Percentiles rank a stretch among this genome's conserved stretches.
Conservation (phyloP, 352 stramenopile species). For the Pythium utonaiense region DNA sequence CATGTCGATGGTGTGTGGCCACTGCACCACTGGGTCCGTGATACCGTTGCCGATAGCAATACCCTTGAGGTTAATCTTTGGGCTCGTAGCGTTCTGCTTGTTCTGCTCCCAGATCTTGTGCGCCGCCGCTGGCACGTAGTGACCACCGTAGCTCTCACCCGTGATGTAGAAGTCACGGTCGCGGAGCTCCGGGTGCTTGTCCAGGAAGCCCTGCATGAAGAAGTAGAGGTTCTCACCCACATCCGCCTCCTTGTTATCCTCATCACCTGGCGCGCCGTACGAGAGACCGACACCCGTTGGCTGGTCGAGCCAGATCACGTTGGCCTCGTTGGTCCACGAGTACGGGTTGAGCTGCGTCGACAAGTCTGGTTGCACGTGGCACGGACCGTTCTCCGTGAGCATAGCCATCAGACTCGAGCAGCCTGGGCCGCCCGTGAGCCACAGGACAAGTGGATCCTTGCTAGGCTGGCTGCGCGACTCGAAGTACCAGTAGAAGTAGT, state of each 20-base stretch:
- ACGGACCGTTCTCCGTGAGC: constrained; percentile 57
- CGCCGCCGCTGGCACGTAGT: constrained; percentile 55
- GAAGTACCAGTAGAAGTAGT: constrained; percentile 75
- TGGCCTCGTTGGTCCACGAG: constrained; percentile 47
- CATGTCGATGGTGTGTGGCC: constrained; percentile 53
- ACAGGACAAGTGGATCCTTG: constrained; percentile 51
- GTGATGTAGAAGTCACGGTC: constrained; percentile 61
- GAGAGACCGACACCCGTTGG: constrained; percentile 44
- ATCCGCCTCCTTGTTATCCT: constrained; percentile 34
- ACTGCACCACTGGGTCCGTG: constrained; percentile 43
- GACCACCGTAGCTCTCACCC: constrained; percentile 65
- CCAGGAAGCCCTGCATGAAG: constrained; percentile 54
- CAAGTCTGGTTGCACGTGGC: constrained; percentile 33
- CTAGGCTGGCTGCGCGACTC: constrained; percentile 35
- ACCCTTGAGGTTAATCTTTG: constrained; percentile 49
- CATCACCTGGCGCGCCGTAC: constrained; percentile 28
- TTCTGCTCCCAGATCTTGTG: constrained; percentile 52
- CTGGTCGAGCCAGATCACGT: constrained; percentile 51
- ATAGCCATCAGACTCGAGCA: constrained; percentile 35
- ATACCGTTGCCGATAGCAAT: constrained; percentile 61
- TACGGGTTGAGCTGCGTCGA: constrained; percentile 36
- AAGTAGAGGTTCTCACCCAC: constrained; percentile 52
- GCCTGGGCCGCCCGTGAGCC: constrained; percentile 53
- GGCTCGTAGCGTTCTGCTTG: constrained; percentile 11
- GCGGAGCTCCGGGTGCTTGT: constrained; percentile 36